Conservation (phyloP, 2,329 filamentous ascomycete genomes). For the Arthrobotrys entomopaga region DNA sequence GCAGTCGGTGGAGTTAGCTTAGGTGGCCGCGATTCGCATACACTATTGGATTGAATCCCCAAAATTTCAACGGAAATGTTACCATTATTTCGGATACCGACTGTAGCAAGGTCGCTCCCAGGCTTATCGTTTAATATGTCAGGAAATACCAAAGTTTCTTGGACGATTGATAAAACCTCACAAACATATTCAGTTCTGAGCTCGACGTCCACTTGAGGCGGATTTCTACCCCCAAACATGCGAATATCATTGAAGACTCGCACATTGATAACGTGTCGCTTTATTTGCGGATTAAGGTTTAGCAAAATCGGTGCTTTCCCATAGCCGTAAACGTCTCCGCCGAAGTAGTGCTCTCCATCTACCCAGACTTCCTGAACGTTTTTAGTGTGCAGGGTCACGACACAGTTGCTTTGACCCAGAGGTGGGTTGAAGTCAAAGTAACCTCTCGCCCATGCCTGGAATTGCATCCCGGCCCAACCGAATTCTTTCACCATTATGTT, state of each 20-base stretch:
- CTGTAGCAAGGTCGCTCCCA: conserved; percentile 65
- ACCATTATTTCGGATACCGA: conserved; percentile 66
- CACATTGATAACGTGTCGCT: conserved; percentile 67
- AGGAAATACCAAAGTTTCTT: conserved; percentile 64
- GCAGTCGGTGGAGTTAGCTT: background rate
- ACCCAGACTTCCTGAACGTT: conserved; percentile 68
- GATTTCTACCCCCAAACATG: conserved; percentile 67
- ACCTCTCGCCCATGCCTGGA: conserved; percentile 70
- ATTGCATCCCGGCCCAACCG: conserved; percentile 70
- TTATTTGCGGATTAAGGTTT: conserved; percentile 63
- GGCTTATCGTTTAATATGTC: conserved; percentile 67
- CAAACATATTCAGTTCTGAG: conserved; percentile 60
- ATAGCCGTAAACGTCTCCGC: conserved; percentile 69
- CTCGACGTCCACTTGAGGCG: conserved; percentile 64
- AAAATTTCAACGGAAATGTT: conserved; percentile 61
- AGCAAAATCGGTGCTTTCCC: conserved; percentile 66
- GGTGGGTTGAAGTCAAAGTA: conserved; percentile 53
- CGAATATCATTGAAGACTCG: conserved; percentile 69
- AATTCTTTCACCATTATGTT: conserved; percentile 67
- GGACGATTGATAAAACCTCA: conserved; percentile 59
- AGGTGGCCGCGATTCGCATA: conserved; percentile 56
- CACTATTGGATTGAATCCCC: conserved; percentile 59
- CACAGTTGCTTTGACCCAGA: conserved; percentile 59
- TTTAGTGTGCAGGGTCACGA: conserved; percentile 63
- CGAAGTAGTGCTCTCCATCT: conserved; percentile 67